These are phyloP conservation scores for Ottelia alismoides DNA, from an alignment of 106 monocot species.

Conservation along the genomic window DNA sequence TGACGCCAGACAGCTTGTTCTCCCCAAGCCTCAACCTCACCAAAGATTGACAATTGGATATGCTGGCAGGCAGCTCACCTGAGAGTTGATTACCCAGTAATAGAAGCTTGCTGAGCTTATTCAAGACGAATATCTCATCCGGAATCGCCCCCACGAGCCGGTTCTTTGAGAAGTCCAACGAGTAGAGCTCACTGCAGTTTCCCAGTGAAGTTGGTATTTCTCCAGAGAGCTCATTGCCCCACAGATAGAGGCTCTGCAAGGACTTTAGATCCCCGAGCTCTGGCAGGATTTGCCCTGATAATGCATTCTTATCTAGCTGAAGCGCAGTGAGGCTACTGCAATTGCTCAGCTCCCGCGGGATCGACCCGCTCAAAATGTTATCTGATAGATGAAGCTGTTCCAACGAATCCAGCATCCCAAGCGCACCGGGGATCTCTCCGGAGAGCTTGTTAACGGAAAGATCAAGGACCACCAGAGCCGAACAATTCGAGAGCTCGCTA, in stretches of 20 bases:
- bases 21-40: conserved; percentile 56
- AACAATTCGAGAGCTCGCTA: conserved; percentile 60
- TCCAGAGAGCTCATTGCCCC: conserved; percentile 78
- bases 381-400: conserved; percentile 91
- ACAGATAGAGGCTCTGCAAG: conserved; percentile 60
- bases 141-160: conserved; percentile 55
- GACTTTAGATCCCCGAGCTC: conserved; percentile 39
- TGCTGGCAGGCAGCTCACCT: conserved; percentile 35
- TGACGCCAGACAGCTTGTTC: conserved; percentile 16
- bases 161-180: conserved; percentile 79
- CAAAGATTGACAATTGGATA: conserved; percentile 50
- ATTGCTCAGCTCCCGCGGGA: conserved; percentile 54
- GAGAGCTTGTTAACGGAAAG: conserved; percentile 64
- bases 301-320: conserved; percentile 63
- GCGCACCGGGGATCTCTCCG: conserved; percentile 49
- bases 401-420: conserved; percentile 43
- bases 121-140: conserved; percentile 50
- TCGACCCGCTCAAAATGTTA: conserved; percentile 40
- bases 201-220: conserved; percentile 42
- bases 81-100: conserved; percentile 58
- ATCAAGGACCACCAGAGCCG: conserved; percentile 64
- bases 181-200: conserved; percentile 62
- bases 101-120: conserved; percentile 81
- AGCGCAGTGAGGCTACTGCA: conserved; percentile 71
- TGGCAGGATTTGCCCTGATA: conserved; percentile 54